Evolutionary conservation across 2,329 filamentous ascomycete genomes (phyloP).

Genomic region (Corniculantispora saksenae): DNA sequence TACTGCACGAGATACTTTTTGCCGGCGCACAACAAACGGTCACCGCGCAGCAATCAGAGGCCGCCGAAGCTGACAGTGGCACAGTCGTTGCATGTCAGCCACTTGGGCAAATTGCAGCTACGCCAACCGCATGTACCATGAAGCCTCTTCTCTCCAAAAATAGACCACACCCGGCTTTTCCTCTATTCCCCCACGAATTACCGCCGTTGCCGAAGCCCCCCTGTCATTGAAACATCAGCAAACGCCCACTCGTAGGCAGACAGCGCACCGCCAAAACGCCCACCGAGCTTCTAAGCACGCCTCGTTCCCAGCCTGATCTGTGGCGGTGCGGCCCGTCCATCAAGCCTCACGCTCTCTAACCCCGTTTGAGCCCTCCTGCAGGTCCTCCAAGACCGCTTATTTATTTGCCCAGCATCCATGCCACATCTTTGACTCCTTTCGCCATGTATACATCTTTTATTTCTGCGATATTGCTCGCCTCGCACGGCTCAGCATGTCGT

Average conservation of each 20-base stretch:
- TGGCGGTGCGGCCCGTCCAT: slow-evolving; percentile 1
- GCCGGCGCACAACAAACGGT: no score
- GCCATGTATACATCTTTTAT: neutral
- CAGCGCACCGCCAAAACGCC: slow-evolving; percentile 1
- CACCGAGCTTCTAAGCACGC: neutral
- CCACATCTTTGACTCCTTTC: neutral
- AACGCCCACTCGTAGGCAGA: neutral
- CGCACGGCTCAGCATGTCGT: slow-evolving; percentile 10
- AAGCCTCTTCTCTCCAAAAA: neutral
- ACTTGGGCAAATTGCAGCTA: neutral
- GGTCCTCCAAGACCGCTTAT: neutral
- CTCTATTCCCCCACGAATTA: neutral
- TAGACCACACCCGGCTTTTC: neutral
- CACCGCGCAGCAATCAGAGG: neutral
- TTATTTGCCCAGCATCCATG: slow-evolving; percentile 11
- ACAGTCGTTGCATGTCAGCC: neutral
- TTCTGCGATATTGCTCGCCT: neutral
- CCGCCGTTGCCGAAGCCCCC: no score
- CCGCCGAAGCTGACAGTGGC: neutral
- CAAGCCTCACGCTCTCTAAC: neutral
- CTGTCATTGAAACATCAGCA: neutral
- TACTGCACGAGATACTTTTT: no score
- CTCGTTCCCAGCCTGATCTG: slow-evolving; percentile 1
- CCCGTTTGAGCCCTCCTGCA: slow-evolving; percentile 4
- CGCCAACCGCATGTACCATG: neutral